phyloP scores from a whole-genome alignment of 2,329 filamentous ascomycete species.

The Corniculantispora saksenae region DNA sequence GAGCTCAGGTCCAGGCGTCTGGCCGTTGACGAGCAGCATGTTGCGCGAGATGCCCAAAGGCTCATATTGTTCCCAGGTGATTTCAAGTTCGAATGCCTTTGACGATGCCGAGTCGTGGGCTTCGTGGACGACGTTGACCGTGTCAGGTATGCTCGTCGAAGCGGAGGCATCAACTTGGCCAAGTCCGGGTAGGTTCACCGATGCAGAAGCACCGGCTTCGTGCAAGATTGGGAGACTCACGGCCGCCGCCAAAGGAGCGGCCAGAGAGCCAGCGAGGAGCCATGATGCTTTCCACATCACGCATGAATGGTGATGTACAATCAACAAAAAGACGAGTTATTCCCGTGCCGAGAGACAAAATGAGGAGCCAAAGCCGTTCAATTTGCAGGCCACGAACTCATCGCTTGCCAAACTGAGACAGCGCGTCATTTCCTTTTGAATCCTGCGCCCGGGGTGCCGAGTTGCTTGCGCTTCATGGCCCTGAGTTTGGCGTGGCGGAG shows the following conservation, averaged over 20 bases:
- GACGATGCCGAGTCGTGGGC: no score
- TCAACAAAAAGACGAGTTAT: background rate
- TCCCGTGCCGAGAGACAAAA: background rate
- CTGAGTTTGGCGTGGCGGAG: no score
- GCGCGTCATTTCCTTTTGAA: no score
- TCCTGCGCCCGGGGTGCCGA: no score
- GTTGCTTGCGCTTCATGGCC: no score
- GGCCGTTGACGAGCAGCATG: conserved; percentile 57
- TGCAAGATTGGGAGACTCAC: background rate
- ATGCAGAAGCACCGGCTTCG: background rate
- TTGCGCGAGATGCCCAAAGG: conserved; percentile 47
- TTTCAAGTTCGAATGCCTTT: conserved; percentile 30
- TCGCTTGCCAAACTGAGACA: no score
- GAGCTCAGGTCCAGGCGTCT: conserved; percentile 63
- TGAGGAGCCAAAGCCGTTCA: background rate
- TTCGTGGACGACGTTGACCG: no score
- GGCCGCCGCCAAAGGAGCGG: background rate
- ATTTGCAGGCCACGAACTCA: no score
- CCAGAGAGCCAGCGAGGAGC: background rate
- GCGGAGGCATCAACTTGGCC: no score
- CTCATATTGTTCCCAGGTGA: conserved; percentile 40
- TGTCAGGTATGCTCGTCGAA: no score
- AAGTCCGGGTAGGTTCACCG: no score
- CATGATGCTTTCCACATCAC: background rate
- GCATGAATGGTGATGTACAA: background rate